Base-by-base conservation (phyloP, 116 monocot species). In the Trichopus zeylanicus region DNA sequence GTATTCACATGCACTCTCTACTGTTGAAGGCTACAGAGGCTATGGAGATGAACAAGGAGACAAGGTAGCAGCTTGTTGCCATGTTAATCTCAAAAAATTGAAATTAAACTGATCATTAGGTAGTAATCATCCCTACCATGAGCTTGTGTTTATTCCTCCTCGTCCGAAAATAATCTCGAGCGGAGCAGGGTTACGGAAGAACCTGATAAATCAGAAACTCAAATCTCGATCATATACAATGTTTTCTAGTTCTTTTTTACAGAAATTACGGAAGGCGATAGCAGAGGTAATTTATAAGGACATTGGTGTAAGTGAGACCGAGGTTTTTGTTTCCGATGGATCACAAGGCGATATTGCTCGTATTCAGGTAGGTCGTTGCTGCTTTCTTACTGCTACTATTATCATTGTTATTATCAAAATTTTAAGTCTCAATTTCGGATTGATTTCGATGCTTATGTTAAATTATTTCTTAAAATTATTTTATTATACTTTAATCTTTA, bases 31-130 rank as follows among this genome's bases (percentile, higher is more conserved):
- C 2, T 95, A 95, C 58, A 65, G 66, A 72, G 95, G 95, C 15
- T 95, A 95, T 57, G 90, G 95, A 33, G 69, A 70, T 4, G 95
- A 95, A 61, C 90, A 87, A 84, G 95, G 95, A 29, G 79, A 87
- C 68, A 66, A 71, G 86, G 95, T 95, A 73, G n/a, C 11, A 26
- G 27, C 11, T 16, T 34, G 28, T 15, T 16, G 4, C n/a, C 22
- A 26, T 7, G 46, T 26, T 26, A 25, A 23, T 22, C 8, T 7
- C 11, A 26, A 18, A 55, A 25, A 12, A 15, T 13, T 55, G 5
- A 3, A 11, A 28, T 3, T 16, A 11, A 24, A 25, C 18, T 64
- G 18, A 25, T 39, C 53, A 21, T 5, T 16, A 8, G 25, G 26
- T 38, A n/a, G 28, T 64, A 26, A 16, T 25, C 12, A 26, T 37